Conservation (phyloP, 2,329 filamentous ascomycete species). For the Monosporascus cannonballus region DNA sequence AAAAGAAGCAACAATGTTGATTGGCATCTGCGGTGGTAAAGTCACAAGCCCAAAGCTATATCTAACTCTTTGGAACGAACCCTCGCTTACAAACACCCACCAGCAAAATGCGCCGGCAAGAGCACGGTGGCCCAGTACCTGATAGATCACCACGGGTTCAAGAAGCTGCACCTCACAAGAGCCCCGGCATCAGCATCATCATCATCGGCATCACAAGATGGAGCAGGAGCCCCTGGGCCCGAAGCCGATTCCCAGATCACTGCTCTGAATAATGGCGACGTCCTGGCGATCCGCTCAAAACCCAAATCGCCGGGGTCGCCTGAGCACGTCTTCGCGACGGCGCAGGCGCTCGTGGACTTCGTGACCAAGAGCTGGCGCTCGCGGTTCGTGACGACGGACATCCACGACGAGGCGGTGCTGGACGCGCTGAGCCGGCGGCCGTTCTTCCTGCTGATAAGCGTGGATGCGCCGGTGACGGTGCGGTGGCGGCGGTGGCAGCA, state of each 20-base stretch:
- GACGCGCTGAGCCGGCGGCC: conserved; percentile 74
- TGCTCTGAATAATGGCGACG: not conserved
- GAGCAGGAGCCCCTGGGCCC: not conserved
- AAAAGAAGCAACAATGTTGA: conserved; percentile 51
- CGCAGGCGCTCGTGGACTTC: conserved; percentile 70
- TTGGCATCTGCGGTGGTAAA: conserved; percentile 69
- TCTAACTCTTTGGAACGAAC: not conserved
- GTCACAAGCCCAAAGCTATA: not conserved
- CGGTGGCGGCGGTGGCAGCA: conserved; percentile 73
- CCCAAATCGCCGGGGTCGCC: conserved; percentile 1
- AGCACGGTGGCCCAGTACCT: conserved; percentile 84
- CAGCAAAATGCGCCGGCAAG: conserved; percentile 92
- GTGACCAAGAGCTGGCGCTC: conserved; percentile 80
- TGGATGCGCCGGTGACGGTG: conserved; percentile 81
- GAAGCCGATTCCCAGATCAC: not conserved
- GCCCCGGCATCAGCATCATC: conserved; percentile 1
- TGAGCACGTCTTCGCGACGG: conserved; percentile 45
- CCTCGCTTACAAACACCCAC: conserved; percentile 8
- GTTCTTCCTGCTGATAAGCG: conserved; percentile 87
- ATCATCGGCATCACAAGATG: not conserved
- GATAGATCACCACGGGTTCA: conserved; percentile 76
- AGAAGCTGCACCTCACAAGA: conserved; percentile 56
- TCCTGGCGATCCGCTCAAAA: not conserved
- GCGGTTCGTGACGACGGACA: conserved; percentile 80
- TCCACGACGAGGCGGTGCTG: conserved; percentile 65